These are phyloP conservation scores for Schoenoplectus triqueter DNA, from an alignment of 202 grass and related monocot species.

Conservation along the genomic window DNA sequence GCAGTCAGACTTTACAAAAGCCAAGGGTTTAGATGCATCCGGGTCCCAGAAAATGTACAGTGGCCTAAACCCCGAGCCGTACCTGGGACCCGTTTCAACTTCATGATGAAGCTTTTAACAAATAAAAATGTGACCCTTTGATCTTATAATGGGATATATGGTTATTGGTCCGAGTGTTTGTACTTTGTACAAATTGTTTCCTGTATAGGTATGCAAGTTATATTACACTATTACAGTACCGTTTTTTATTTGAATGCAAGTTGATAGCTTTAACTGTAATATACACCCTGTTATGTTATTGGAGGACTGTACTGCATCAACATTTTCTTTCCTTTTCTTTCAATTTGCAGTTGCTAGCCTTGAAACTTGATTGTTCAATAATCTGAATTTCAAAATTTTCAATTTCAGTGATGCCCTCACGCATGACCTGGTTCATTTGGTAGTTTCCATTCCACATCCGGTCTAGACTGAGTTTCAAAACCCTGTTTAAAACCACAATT, in stretches of 20 bases:
- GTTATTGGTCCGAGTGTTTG: not conserved
- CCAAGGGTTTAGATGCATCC: constrained; percentile 71
- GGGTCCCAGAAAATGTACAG: constrained; percentile 61
- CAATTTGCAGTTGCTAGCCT: not conserved
- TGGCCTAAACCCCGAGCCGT: constrained; percentile 70
- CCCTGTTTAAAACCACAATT: not conserved
- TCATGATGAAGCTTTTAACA: constrained; percentile 77
- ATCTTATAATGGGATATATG: not conserved
- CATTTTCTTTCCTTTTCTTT: not conserved
- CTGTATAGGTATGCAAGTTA: not conserved
- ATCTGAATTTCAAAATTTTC: not conserved
- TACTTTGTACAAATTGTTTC: constrained; percentile 4
- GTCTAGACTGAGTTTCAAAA: not conserved
- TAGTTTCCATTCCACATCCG: not conserved
- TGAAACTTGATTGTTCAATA: not conserved
- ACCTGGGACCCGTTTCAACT: constrained; percentile 58
- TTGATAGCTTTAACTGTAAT: constrained; percentile 25
- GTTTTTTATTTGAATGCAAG: not conserved
- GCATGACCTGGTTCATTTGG: not conserved
- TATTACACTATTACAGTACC: not conserved
- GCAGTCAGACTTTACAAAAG: constrained; percentile 64
- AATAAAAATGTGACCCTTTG: constrained; percentile 10
- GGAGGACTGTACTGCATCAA: not conserved
- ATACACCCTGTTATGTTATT: not conserved
- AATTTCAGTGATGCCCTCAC: not conserved